Evolutionary conservation across 257 asterid genomes (phyloP), one percentile per base, ranked within the genome.

Genomic region (Cordia subcordata): DNA sequence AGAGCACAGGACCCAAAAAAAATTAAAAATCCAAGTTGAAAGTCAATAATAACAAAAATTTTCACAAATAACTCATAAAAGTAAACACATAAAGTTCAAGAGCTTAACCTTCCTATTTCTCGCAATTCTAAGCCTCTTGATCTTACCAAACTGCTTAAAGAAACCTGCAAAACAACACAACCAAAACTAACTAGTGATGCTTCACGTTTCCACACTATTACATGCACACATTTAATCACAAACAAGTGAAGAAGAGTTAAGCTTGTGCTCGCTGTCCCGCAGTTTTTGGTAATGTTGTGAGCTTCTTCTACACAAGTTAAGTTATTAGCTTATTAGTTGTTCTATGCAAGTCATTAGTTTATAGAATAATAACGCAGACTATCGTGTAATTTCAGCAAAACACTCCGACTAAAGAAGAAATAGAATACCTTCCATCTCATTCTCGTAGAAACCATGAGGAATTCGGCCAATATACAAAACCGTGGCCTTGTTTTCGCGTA

Each of bases 381-480:
- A 27, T 22, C 16, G 17, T 42, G 17, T 21, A 49, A 49, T 14
- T 17, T 37, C 51, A 12, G 32, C 16, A 53, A 56, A 13, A 35
- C 21, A 20, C 49, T 10, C 32, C 54, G 18, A 9, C 4, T 13
- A 40, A 1, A n/a, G 19, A 21, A 3, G 10, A 10, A 38, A 33
- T 1, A 38, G 58, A 55, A 23, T 23, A 91, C 98, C 98, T 81
- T 88, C 92, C 95, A 93, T 89, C 63, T 93, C 97, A 63, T 78
- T 61, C 88, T 93, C 99, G 57, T 89, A 93, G 68, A 93, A 89
- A 3, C 99, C 99, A 68, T 93, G 99, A 0, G 99, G 99, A 57
- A 93, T 86, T 74, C 99, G 83, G 23, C 99, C 99, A 57, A 93
- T 80, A 68, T 89, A 86, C 72, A 93, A 46, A 22, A 86, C 88